These are phyloP conservation scores for Lipomyces chichibuensis DNA, from an alignment of 805 yeast species.

Conservation along the genomic window DNA sequence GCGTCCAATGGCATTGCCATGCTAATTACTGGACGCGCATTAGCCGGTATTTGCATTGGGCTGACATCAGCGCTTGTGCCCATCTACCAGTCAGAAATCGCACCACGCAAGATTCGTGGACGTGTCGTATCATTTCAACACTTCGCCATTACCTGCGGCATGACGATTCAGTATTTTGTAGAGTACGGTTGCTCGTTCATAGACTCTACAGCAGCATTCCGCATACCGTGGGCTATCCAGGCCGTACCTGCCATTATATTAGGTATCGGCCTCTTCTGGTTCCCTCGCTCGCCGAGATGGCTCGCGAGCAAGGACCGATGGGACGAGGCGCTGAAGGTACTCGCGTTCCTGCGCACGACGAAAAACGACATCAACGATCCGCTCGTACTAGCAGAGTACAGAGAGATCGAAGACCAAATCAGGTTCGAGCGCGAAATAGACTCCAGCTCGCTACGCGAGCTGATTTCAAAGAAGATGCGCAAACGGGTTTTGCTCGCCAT, in stretches of 20 bases:
- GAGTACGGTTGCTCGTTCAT: conserved; percentile 52
- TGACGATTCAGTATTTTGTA: conserved; percentile 59
- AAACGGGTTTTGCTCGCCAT: conserved; percentile 56
- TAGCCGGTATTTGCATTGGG: conserved; percentile 69
- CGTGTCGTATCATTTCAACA: conserved; percentile 61
- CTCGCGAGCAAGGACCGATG: conserved; percentile 54
- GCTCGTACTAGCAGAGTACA: conserved; percentile 57
- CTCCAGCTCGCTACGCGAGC: conserved; percentile 51
- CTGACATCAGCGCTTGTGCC: conserved; percentile 69
- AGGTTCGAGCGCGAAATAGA: conserved; percentile 56
- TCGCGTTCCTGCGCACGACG: conserved; percentile 50
- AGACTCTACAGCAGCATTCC: conserved; percentile 48
- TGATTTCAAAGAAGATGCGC: conserved; percentile 56
- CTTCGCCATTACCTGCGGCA: conserved; percentile 66
- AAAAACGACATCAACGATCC: conserved; percentile 39
- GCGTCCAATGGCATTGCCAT: conserved; percentile 51
- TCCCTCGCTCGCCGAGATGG: conserved; percentile 50
- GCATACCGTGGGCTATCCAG: conserved; percentile 64
- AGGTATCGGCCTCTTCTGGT: conserved; percentile 48
- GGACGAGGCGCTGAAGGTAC: conserved; percentile 54
- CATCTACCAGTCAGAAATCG: conserved; percentile 64
- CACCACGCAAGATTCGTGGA: conserved; percentile 65
- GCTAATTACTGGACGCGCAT: conserved; percentile 58
- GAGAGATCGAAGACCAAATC: conserved; percentile 61
- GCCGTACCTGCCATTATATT: conserved; percentile 56